phyloP scores from a whole-genome alignment of 768 basidiomycete genomes.

The Obba rivulosa region DNA sequence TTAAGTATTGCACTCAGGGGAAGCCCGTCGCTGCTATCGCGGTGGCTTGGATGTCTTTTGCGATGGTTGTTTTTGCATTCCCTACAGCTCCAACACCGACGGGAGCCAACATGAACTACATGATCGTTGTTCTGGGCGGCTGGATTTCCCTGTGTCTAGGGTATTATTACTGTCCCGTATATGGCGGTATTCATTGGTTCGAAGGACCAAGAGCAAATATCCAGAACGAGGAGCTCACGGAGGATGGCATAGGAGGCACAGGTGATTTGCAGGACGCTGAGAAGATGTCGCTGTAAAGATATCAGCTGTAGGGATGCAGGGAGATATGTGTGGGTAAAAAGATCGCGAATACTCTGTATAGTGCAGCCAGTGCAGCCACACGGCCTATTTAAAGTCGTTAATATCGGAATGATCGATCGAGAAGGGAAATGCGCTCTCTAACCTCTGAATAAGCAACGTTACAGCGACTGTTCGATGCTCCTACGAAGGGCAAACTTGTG shows the following conservation, averaged over 20 bases:
- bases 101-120: constrained; percentile 36
- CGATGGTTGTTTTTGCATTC: constrained; percentile 30
- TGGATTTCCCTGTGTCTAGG: constrained; percentile 28
- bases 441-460: no score
- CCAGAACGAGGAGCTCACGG: background rate
- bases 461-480: no score
- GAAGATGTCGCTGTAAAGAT: background rate
- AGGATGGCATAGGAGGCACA: background rate
- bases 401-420: no score
- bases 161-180: constrained; percentile 31
- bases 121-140: constrained; percentile 30
- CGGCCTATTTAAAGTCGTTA: no score
- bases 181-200: constrained; percentile 26
- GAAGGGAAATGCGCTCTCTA: no score
- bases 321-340: no score
- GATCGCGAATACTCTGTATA: no score
- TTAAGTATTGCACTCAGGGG: constrained; percentile 12
- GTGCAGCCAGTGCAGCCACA: no score
- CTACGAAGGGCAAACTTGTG: no score
- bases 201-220: constrained; percentile 25
- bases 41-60: constrained; percentile 33
- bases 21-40: constrained; percentile 28
- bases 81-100: constrained; percentile 26
- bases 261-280: background rate
- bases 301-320: no score